Evolutionary conservation across 1,284 basidiomycete genomes (phyloP), one percentile per base, ranked within the genome.

Genomic region (Ustilago bromivora): DNA sequence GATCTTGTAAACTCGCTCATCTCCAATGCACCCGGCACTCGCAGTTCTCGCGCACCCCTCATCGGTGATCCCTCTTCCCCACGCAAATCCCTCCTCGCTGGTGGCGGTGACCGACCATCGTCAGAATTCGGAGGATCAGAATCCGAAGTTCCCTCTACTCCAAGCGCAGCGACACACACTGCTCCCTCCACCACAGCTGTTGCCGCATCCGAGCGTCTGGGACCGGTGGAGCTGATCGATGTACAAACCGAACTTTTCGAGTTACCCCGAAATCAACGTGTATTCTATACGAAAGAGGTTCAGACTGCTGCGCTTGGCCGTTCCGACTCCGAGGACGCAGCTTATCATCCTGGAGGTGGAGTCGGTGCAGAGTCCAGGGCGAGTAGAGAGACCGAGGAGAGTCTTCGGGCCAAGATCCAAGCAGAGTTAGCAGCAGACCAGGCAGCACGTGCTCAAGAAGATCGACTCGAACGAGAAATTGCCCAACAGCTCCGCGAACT

Each of bases 221-320:
- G 43, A 31, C 87, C 91, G 41, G 89, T 90, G n/a, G 93, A 94
- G 82, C 89, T 94, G 43, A 90, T 96, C 67, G 93, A 96, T 80
- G 90, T 94, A 13, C 61, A 72, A 34, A 78, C 94, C 78, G 94
- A 96, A 83, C 88, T 96, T 12, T 96, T 94, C 80, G 94, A 95
- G 81, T 87, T 95, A n/a, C 94, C 94, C 0, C 91, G 57, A 38
- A 78, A 93, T 92, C 92, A 94, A 86, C 90, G 92, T n/a, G 92
- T 96, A 31, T 92, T 93, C 57, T 98, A 97, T 84, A 96, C 95
- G 78, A 97, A 96, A 87, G 92, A 95, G 79, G 92, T 96, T 2
- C 96, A 98, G 10, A 59, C 65, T 1, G 60, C 67, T 43, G 58
- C 66, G 3, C 57, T 75, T 10, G 84, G 84, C 46, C 78, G 78